A percentile compares a stretch with the other conserved stretches of the same genome.
Conservation (phyloP, 2,329 filamentous ascomycete species). For the Dichotomopilus funicola region DNA sequence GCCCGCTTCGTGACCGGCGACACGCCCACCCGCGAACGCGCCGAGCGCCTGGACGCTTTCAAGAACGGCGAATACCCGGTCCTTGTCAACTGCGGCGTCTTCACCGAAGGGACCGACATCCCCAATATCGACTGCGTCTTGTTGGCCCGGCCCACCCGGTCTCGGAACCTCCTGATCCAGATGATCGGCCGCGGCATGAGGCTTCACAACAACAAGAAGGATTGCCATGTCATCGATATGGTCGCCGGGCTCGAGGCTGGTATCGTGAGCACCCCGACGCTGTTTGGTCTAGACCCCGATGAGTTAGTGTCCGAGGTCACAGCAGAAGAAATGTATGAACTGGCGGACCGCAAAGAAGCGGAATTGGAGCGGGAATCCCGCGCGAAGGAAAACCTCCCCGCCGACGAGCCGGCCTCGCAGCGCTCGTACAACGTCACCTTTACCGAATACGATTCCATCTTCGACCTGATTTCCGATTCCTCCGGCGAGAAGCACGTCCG, state of each 20-base stretch:
- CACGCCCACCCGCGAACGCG: slow-evolving; percentile 63
- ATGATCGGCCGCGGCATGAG: slow-evolving; percentile 97
- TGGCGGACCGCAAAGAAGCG: slow-evolving; percentile 43
- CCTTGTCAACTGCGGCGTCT: slow-evolving; percentile 89
- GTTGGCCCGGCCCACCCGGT: slow-evolving; percentile 80
- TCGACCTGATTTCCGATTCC: slow-evolving; percentile 79
- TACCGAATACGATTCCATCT: slow-evolving; percentile 86
- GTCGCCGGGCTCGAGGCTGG: slow-evolving; percentile 79
- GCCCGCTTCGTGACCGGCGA: slow-evolving; percentile 81
- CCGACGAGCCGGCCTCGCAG: background rate
- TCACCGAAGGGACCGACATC: slow-evolving; percentile 96
- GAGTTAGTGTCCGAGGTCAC: slow-evolving; percentile 66
- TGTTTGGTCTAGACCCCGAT: slow-evolving; percentile 85
- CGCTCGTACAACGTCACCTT: slow-evolving; percentile 58
- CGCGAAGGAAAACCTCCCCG: background rate
- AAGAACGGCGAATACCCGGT: slow-evolving; percentile 72
- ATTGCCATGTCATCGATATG: slow-evolving; percentile 96
- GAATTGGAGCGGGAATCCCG: slow-evolving; percentile 33
- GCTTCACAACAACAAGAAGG: slow-evolving; percentile 67
- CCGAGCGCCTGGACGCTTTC: slow-evolving; percentile 68
- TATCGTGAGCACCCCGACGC: slow-evolving; percentile 81
- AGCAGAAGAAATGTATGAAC: slow-evolving; percentile 52
- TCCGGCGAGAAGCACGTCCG: slow-evolving; percentile 74
- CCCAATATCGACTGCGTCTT: slow-evolving; percentile 94
- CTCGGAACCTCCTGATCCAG: slow-evolving; percentile 87